Conservation (phyloP, 192 early-diverging fungal genomes). For the Coemansia sp. region DNA sequence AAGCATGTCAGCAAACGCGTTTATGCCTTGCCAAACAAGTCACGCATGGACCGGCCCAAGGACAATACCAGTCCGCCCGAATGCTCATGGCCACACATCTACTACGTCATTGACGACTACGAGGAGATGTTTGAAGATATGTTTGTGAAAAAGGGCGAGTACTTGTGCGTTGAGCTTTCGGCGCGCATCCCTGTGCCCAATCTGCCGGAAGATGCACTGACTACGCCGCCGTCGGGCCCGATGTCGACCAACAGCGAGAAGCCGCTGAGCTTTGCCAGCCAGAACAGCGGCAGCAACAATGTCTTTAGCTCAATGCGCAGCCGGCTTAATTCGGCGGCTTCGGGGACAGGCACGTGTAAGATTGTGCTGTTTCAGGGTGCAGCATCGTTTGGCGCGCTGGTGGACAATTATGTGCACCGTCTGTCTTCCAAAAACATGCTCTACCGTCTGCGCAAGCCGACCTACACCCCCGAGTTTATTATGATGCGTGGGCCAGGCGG, state of each 20-base stretch:
- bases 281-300: constrained; percentile 19
- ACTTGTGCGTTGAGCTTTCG: constrained; percentile 86
- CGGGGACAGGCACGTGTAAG: constrained; percentile 55
- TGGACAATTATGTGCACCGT: constrained; percentile 79
- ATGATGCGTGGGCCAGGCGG: constrained; percentile 93
- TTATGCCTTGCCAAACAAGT: constrained; percentile 87
- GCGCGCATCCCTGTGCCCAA: constrained; percentile 64
- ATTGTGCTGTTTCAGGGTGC: constrained; percentile 91
- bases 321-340: constrained; percentile 52
- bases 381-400: constrained; percentile 74
- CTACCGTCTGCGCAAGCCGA: constrained; percentile 59
- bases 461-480: constrained; percentile 84
- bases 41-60: constrained; percentile 76
- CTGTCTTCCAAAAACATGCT: constrained; percentile 62
- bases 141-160: constrained; percentile 79
- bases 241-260: constrained; percentile 29
- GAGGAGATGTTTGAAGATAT: constrained; percentile 87
- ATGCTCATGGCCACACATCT: constrained; percentile 85
- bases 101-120: constrained; percentile 92
- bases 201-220: constrained; percentile 33
- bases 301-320: constrained; percentile 52
- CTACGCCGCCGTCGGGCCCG: constrained; percentile 21
- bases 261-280: constrained; percentile 45
- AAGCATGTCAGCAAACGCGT: constrained; percentile 70
- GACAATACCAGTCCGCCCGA: constrained; percentile 83